These are phyloP conservation scores for Prinsepia uniflora DNA, from an alignment of 306 rosid genomes.

Conservation along the genomic window DNA sequence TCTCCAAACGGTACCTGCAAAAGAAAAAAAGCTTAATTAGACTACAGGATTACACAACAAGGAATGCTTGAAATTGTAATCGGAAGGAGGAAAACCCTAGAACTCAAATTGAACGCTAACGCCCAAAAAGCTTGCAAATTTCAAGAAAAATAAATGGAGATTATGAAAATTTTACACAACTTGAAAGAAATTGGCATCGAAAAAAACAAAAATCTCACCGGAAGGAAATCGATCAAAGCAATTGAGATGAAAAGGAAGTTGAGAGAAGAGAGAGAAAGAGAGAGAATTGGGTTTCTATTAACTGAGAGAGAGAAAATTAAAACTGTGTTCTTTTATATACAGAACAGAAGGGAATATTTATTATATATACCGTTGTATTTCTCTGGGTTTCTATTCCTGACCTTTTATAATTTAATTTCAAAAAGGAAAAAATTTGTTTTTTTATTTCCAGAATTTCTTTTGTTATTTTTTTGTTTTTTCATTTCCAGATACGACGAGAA, in stretches of 20 bases:
- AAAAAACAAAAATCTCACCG: constrained; percentile 17
- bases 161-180: not conserved
- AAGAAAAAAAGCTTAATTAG: constrained; percentile 17
- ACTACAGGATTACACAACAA: not conserved
- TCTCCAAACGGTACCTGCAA: constrained; percentile 24
- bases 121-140: constrained; percentile 29
- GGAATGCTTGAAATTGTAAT: constrained; percentile 11
- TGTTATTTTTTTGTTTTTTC: not conserved
- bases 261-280: constrained; percentile 28
- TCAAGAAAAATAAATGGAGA: constrained; percentile 3
- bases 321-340: not conserved
- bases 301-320: constrained; percentile 29
- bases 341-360: constrained; percentile 17
- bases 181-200: constrained; percentile 9
- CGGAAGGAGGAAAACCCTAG: constrained; percentile 1
- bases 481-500: not conserved
- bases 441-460: not conserved
- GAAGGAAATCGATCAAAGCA: constrained; percentile 32
- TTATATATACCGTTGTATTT: constrained; percentile 10
- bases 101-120: constrained; percentile 6
- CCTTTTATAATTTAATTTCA: constrained; percentile 8
- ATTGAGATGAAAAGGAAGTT: constrained; percentile 36
- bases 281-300: constrained; percentile 10
- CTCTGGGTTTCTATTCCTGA: constrained; percentile 14
- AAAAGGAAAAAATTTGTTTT: not conserved